Evolutionary conservation across 1,284 basidiomycete genomes (phyloP).

Genomic region (Malassezia slooffiae): DNA sequence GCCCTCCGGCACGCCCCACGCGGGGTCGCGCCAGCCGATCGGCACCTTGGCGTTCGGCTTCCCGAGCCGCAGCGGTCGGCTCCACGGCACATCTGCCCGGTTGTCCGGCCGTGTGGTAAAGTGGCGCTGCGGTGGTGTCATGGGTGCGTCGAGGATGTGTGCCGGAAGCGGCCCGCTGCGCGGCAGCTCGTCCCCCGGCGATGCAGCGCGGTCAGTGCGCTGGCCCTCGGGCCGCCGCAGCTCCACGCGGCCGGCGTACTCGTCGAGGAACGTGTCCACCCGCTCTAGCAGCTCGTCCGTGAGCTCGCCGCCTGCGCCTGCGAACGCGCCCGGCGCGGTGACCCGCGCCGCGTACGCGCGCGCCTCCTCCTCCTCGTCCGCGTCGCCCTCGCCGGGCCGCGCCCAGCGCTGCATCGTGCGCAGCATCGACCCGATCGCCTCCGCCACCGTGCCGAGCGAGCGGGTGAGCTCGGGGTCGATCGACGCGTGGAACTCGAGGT

Average conservation of each 20-base stretch:
- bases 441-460: conserved; percentile 58
- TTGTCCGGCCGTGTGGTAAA: conserved; percentile 41
- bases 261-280: conserved; percentile 71
- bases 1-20: conserved; percentile 2
- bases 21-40: conserved; percentile 18
- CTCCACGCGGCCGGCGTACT: conserved; percentile 52
- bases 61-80: conserved; percentile 24
- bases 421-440: conserved; percentile 49
- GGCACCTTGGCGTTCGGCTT: conserved; percentile 40
- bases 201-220: conserved; percentile 12
- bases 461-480: conserved; percentile 62
- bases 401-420: conserved; percentile 20
- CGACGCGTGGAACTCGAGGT: conserved; percentile 72
- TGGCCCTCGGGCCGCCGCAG: neutral
- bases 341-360: neutral
- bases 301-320: conserved; percentile 63
- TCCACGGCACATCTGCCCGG: conserved; percentile 22
- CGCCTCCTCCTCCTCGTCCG: conserved; percentile 40
- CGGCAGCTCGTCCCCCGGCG: conserved; percentile 16
- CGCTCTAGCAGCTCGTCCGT: conserved; percentile 76
- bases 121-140: conserved; percentile 33
- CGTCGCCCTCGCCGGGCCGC: neutral
- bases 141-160: conserved; percentile 33
- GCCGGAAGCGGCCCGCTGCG: conserved; percentile 26
- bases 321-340: conserved; percentile 50